Evolutionary conservation across 2,329 filamentous ascomycete species (phyloP), one percentile per base, ranked within the genome.

Genomic region (Chrysoporthe austroafricana): DNA sequence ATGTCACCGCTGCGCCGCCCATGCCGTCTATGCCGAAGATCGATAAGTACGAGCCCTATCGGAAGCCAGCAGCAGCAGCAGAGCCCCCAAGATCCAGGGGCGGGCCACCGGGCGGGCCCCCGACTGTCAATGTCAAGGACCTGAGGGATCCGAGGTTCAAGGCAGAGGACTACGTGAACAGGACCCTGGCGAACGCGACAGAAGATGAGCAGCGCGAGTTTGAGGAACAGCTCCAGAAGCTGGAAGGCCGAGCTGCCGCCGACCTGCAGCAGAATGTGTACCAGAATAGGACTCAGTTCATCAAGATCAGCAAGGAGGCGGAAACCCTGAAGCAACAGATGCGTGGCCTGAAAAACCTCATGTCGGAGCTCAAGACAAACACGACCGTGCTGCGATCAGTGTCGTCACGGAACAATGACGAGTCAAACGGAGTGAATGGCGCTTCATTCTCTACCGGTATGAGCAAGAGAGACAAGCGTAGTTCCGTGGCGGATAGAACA

Each of bases 281-380:
- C 79, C 94, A 97, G 78, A 99, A 99, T 79, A 90, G 96, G 61
- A 97, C 93, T 0, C 96, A 98, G 75, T 99, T 99, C 76, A 98
- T 99, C 84, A 97, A 97, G 79, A 98, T 99, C 79, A 97, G 94
- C 77, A 97, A 98, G 80, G 96, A 99, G 81, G 96, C 96, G 1
- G 96, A 99, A 80, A 97, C 97, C 81, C 88, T 99, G 67, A 98
- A 98, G 80, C 88, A 89, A 66, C 96, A 99, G 78, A 98, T 99
- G 96, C 88, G 93, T 63, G 92, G 92, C 7, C 86, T 99, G 43
- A 89, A 92, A 57, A 93, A 93, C 71, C 85, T 98, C 63, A 97
- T 99, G 91, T 90, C 93, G 2, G 96, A 99, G 72, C 85, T 99
- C 66, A 98, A 93, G 74, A 85, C 88, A 8, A 93, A 94, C 69